Conservation (phyloP, 1,284 basidiomycete genomes). For the Sporisorium scitamineum region DNA sequence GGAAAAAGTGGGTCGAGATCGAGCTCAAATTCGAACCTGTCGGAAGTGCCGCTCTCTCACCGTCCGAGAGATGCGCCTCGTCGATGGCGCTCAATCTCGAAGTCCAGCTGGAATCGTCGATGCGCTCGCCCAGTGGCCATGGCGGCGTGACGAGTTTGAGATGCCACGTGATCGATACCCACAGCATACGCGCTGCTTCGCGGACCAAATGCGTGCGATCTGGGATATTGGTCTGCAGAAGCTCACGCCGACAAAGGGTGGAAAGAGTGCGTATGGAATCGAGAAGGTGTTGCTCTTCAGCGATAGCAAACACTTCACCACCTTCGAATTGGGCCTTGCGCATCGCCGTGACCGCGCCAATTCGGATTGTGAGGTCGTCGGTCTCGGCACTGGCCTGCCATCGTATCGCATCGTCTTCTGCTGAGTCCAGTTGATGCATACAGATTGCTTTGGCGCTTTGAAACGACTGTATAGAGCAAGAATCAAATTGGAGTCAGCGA, state of each 20-base stretch:
- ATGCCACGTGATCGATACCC: conserved; percentile 40
- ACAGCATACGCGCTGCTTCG: conserved; percentile 59
- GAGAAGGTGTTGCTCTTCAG: conserved; percentile 37
- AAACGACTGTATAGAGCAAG: conserved; percentile 25
- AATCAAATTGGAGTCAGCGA: background rate
- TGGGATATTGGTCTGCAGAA: conserved; percentile 45
- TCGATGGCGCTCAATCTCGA: conserved; percentile 29
- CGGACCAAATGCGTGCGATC: conserved; percentile 60
- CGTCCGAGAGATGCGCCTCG: conserved; percentile 43
- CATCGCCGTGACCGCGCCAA: conserved; percentile 46
- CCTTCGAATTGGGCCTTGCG: conserved; percentile 45
- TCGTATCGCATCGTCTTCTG: conserved; percentile 37
- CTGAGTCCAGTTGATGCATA: conserved; percentile 51
- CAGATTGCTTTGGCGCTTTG: conserved; percentile 30
- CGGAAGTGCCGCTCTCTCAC: conserved; percentile 24
- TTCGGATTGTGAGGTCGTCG: conserved; percentile 42
- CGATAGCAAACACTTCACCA: conserved; percentile 44
- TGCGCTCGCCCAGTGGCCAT: conserved; percentile 19
- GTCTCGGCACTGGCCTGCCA: conserved; percentile 39
- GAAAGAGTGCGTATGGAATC: conserved; percentile 14
- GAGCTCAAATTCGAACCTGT: conserved; percentile 20
- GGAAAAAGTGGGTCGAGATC: conserved; percentile 41
- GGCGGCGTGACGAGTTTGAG: conserved; percentile 31
- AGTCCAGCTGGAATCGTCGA: conserved; percentile 27
- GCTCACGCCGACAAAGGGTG: conserved; percentile 20